Conservation (phyloP, 2,329 filamentous ascomycete species). For the Fusarium mexicanum region DNA sequence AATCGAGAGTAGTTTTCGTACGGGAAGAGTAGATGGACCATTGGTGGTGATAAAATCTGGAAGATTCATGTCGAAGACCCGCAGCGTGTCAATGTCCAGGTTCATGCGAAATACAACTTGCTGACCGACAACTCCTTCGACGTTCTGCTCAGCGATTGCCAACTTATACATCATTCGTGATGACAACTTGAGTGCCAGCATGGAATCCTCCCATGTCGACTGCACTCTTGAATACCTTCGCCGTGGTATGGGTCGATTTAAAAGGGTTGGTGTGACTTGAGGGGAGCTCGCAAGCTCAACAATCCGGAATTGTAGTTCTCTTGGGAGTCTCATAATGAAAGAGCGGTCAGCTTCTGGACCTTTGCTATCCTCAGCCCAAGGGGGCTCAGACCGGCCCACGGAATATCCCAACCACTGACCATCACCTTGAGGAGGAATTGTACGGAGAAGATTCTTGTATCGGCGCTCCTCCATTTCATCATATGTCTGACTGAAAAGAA, state of each 20-base stretch:
- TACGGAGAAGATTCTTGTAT: rapidly evolving
- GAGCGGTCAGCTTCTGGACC: rapidly evolving
- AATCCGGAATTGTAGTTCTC: rapidly evolving
- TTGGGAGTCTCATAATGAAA: rapidly evolving
- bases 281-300: not conserved
- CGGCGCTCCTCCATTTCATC: not conserved
- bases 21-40: rapidly evolving
- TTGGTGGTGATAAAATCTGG: rapidly evolving
- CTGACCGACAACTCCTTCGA: rapidly evolving
- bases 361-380: not conserved
- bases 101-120: not conserved
- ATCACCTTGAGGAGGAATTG: rapidly evolving
- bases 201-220: not conserved
- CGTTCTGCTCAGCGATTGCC: rapidly evolving
- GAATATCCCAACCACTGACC: not conserved
- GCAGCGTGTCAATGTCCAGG: not conserved
- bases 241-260: rapidly evolving
- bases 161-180: rapidly evolving
- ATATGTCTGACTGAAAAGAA: not conserved
- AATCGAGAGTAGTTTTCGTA: not conserved
- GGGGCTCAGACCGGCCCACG: rapidly evolving
- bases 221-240: not conserved
- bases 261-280: rapidly evolving
- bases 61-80: rapidly evolving
- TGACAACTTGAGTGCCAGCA: rapidly evolving